These are phyloP conservation scores for Vigna reflexopilosa DNA, from an alignment of 306 rosid genomes.

Conservation along the genomic window DNA sequence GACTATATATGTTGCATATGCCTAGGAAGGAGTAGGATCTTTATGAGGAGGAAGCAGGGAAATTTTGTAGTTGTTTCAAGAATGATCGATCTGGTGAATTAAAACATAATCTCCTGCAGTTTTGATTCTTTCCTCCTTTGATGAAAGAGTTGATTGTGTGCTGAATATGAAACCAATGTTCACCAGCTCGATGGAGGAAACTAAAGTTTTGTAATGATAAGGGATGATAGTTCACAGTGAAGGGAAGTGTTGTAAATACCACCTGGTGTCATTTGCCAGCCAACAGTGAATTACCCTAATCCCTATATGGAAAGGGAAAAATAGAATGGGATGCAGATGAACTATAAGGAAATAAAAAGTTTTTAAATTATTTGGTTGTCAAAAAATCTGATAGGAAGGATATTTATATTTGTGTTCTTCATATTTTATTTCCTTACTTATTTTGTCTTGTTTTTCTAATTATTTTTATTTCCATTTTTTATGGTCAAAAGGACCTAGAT, in stretches of 20 bases:
- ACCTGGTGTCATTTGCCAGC: neutral
- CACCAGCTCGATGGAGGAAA: no score
- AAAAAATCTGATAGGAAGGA: no score
- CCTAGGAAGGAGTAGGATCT: conserved; percentile 53
- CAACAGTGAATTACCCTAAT: neutral
- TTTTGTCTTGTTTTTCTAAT: no score
- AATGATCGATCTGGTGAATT: conserved; percentile 35
- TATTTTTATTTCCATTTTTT: no score
- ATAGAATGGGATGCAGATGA: no score
- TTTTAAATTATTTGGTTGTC: no score
- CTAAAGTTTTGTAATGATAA: no score
- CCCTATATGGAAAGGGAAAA: no score
- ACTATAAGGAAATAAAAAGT: no score
- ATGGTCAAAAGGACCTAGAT: no score
- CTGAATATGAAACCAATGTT: neutral
- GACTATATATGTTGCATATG: conserved; percentile 54
- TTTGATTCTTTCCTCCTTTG: conserved; percentile 3
- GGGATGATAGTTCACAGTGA: neutral
- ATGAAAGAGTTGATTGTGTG: neutral
- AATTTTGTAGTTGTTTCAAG: conserved; percentile 36
- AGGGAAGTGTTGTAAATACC: neutral
- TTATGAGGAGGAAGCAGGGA: conserved; percentile 37
- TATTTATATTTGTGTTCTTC: no score
- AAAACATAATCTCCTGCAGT: conserved; percentile 35
- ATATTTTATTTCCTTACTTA: no score